These are phyloP conservation scores for Stephania yunnanensis DNA, from an alignment of 164 flowering plant genomes.

Conservation along the genomic window DNA sequence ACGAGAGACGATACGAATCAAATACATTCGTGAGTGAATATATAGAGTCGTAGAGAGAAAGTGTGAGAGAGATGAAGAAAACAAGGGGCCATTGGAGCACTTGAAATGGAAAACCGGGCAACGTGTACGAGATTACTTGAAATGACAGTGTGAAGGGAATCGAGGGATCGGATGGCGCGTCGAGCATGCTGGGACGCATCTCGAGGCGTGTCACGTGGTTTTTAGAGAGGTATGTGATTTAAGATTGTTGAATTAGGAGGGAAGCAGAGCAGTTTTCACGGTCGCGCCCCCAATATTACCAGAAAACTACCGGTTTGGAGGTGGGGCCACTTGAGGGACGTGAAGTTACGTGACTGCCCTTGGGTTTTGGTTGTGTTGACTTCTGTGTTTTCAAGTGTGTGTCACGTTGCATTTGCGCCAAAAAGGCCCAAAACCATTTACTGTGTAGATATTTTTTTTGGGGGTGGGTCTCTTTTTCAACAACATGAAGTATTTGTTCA, in stretches of 20 bases:
- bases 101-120: conserved; percentile 12
- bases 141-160: background rate
- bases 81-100: conserved; percentile 26
- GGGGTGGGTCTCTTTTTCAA: too few relatives aligned
- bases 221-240: too few relatives aligned
- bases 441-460: too few relatives aligned
- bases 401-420: too few relatives aligned
- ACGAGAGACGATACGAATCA: background rate
- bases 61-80: background rate
- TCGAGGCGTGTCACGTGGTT: too few relatives aligned
- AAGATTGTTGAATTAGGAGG: background rate
- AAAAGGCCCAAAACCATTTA: too few relatives aligned
- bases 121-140: background rate
- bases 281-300: conserved; percentile 21
- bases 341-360: background rate
- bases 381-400: too few relatives aligned
- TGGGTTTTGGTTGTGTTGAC: background rate
- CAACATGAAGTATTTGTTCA: too few relatives aligned
- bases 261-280: conserved; percentile 4
- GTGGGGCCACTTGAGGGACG: background rate
- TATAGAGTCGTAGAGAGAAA: background rate
- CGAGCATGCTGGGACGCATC: too few relatives aligned
- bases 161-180: too few relatives aligned
- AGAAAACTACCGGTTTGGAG: conserved; percentile 10
- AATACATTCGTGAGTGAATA: background rate